These are phyloP conservation scores for Blepharisma stoltei DNA, from an alignment of 73 alveolate species.

Conservation along the genomic window DNA sequence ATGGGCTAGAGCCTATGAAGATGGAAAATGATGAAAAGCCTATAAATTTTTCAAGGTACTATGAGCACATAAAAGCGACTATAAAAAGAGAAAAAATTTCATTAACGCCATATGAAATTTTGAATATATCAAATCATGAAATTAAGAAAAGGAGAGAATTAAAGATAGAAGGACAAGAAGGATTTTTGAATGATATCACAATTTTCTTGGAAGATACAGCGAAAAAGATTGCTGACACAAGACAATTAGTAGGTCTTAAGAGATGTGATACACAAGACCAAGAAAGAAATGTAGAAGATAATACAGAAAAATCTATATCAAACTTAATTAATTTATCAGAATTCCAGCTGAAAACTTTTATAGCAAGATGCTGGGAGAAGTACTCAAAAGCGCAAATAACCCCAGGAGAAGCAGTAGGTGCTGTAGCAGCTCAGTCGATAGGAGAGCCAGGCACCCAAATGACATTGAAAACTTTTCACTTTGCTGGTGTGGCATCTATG, in stretches of 20 bases:
- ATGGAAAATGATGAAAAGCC: slow-evolving; percentile 75
- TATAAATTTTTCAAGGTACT: background rate
- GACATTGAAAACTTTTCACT: slow-evolving; percentile 99
- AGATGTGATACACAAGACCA: background rate
- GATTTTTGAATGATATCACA: slow-evolving; percentile 16
- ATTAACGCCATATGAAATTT: background rate
- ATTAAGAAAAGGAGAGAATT: background rate
- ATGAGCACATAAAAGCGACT: background rate
- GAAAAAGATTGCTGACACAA: slow-evolving; percentile 4
- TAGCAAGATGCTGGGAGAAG: slow-evolving; percentile 57
- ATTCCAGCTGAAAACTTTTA: slow-evolving; percentile 58
- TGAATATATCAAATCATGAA: background rate
- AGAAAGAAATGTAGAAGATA: slow-evolving; percentile 17
- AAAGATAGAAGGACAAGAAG: background rate
- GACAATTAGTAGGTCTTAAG: slow-evolving; percentile 19
- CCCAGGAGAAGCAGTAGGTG: slow-evolving; percentile 99
- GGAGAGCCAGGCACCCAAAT: slow-evolving; percentile 99
- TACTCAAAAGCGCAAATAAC: slow-evolving; percentile 63
- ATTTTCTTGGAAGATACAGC: slow-evolving; percentile 27
- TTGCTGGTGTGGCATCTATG: slow-evolving; percentile 96
- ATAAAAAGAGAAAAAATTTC: background rate
- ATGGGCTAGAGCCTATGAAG: slow-evolving; percentile 91
- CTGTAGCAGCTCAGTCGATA: slow-evolving; percentile 95
- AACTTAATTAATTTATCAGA: slow-evolving; percentile 15
- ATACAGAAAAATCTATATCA: slow-evolving; percentile 24